Evolutionary conservation across 257 asterid genomes (phyloP).

Genomic region (Solanum sparsipilum): DNA sequence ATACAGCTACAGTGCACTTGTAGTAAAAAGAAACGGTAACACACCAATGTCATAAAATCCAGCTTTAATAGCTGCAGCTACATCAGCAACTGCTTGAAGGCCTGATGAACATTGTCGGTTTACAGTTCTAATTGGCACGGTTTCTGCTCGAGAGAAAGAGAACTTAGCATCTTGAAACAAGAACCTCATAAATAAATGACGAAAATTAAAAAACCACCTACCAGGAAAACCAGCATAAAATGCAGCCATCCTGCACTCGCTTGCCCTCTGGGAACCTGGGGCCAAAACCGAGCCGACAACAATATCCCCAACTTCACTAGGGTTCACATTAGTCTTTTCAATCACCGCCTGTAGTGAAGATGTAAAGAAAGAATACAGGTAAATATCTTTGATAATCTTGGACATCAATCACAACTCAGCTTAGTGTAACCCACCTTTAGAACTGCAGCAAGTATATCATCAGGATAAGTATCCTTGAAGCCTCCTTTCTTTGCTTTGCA

Average conservation of each 20-base stretch:
- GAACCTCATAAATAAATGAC: not conserved
- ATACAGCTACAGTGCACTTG: not conserved
- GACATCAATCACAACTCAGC: not conserved
- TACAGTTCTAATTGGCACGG: slow-evolving; percentile 96
- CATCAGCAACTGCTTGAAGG: slow-evolving; percentile 99
- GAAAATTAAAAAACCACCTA: slow-evolving; percentile 5
- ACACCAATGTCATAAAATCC: slow-evolving; percentile 96
- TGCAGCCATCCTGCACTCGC: slow-evolving; percentile 99
- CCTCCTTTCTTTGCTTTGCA: slow-evolving; percentile 98
- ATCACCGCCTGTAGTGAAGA: slow-evolving; percentile 45
- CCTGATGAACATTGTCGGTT: slow-evolving; percentile 99
- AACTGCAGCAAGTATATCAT: slow-evolving; percentile 91
- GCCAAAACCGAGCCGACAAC: slow-evolving; percentile 96
- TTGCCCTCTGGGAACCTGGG: slow-evolving; percentile 94
- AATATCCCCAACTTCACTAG: slow-evolving; percentile 93
- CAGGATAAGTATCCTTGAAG: slow-evolving; percentile 92
- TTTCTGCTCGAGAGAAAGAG: slow-evolving; percentile 35
- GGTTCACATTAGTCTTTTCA: slow-evolving; percentile 72
- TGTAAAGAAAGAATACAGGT: not conserved
- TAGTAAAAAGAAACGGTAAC: not conserved
- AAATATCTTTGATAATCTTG: not conserved
- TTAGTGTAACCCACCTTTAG: slow-evolving; percentile 42
- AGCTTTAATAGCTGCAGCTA: slow-evolving; percentile 97
- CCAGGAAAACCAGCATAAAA: slow-evolving; percentile 99
- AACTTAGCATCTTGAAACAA: not conserved